Percentiles rank a stretch among this genome's conserved stretches.
Conservation (phyloP, 2,329 filamentous ascomycete species). For the Ophiostoma sp. region DNA sequence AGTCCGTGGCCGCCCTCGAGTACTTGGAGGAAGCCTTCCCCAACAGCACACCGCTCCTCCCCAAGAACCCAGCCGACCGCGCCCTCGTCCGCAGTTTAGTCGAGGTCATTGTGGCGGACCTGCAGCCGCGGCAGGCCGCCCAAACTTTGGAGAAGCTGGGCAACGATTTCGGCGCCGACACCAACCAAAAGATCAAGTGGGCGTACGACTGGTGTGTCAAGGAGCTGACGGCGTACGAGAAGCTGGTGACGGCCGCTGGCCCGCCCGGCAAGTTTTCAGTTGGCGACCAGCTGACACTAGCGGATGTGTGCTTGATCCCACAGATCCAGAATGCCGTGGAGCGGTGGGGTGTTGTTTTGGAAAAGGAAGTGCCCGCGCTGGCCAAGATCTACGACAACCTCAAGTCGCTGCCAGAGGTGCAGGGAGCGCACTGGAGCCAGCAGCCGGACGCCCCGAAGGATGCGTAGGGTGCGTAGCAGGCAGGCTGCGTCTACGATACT, state of each 20-base stretch:
- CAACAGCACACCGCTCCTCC: constrained; percentile 47
- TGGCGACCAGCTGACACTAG: constrained; percentile 56
- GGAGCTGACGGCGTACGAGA: constrained; percentile 60
- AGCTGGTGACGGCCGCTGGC: constrained; percentile 36
- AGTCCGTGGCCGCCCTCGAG: constrained; percentile 62
- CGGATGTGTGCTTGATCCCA: constrained; percentile 59
- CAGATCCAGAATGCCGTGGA: constrained; percentile 57
- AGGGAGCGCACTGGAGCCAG: constrained; percentile 52
- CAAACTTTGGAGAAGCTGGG: constrained; percentile 53
- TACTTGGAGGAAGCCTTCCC: constrained; percentile 60
- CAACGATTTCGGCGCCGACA: constrained; percentile 40
- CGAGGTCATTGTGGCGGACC: constrained; percentile 56
- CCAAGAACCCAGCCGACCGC: constrained; percentile 42
- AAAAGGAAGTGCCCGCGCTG: constrained; percentile 47
- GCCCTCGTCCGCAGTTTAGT: constrained; percentile 56
- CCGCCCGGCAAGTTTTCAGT: constrained; percentile 54
- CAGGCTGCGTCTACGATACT: not conserved
- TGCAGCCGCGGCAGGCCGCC: constrained; percentile 62
- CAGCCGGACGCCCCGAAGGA: constrained; percentile 48
- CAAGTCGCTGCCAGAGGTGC: constrained; percentile 51
- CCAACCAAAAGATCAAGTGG: constrained; percentile 41
- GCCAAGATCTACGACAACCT: constrained; percentile 48
- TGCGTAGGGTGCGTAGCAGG: not conserved
- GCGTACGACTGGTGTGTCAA: constrained; percentile 51
- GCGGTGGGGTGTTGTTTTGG: constrained; percentile 55